phyloP scores from a whole-genome alignment of 1,284 basidiomycete species.

The Malassezia equina region DNA sequence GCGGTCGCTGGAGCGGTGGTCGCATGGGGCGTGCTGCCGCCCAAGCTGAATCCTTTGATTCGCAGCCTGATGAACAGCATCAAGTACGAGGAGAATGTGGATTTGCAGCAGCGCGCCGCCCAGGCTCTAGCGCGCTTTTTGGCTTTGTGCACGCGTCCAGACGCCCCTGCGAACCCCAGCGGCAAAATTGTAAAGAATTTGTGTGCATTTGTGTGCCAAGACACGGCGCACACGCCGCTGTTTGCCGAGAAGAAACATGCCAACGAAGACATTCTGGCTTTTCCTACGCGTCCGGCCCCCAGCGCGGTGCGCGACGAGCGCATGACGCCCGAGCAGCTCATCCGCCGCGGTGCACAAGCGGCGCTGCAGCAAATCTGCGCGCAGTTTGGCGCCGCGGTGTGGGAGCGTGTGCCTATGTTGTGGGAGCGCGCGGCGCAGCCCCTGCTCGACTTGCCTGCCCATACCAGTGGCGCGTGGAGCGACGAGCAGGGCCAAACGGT shows the following conservation, averaged over 20 bases:
- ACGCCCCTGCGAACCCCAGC: constrained; percentile 55
- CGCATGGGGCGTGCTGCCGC: constrained; percentile 34
- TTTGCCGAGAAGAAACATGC: constrained; percentile 61
- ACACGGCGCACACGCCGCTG: constrained; percentile 75
- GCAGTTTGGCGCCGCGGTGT: constrained; percentile 64
- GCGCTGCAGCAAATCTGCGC: constrained; percentile 70
- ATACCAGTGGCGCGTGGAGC: constrained; percentile 15
- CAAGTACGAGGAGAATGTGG: constrained; percentile 71
- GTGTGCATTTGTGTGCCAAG: constrained; percentile 83
- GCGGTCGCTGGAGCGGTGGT: constrained; percentile 84
- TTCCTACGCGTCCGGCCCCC: constrained; percentile 49
- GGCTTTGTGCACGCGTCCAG: constrained; percentile 64
- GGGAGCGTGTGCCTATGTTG: constrained; percentile 74
- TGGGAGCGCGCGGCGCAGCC: constrained; percentile 85
- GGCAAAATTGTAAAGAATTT: constrained; percentile 97
- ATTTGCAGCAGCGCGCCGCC: constrained; percentile 83
- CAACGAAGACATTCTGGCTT: constrained; percentile 67
- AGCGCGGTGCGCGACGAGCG: background rate
- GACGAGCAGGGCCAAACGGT: constrained; percentile 66
- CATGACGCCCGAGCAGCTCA: constrained; percentile 48
- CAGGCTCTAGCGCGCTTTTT: constrained; percentile 76
- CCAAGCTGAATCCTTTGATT: constrained; percentile 86
- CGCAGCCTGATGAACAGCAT: constrained; percentile 96
- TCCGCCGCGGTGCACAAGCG: constrained; percentile 67
- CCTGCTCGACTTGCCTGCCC: constrained; percentile 55